Evolutionary conservation across 2,329 filamentous ascomycete genomes (phyloP).

Genomic region (Aspergillus udagawae): DNA sequence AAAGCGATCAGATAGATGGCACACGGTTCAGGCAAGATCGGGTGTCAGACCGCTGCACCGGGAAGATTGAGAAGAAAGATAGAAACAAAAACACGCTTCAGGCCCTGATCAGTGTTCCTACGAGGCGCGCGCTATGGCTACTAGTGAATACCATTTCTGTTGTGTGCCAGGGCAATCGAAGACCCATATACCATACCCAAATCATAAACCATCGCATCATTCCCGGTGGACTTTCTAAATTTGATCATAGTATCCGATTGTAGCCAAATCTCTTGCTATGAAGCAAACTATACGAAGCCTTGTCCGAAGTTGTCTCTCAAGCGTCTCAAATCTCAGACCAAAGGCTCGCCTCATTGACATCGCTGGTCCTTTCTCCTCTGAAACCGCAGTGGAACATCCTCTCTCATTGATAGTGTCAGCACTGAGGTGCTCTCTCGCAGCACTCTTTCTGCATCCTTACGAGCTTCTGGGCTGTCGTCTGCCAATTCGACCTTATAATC

Average conservation of each 20-base stretch:
- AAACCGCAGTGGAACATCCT: conserved; percentile 15
- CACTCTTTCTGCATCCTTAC: conserved; percentile 4
- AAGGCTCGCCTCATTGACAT: no score
- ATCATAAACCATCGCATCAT: no score
- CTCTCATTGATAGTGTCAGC: conserved; percentile 14
- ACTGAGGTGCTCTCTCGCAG: conserved; percentile 10
- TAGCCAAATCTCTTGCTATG: not conserved
- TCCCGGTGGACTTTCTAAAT: no score
- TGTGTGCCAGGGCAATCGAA: no score
- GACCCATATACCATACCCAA: no score
- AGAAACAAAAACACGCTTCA: not conserved
- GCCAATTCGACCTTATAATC: conserved; percentile 14
- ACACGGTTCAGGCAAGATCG: not conserved
- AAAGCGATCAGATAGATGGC: not conserved
- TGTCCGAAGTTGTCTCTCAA: not conserved
- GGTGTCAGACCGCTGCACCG: not conserved
- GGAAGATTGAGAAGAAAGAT: not conserved
- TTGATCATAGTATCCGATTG: no score
- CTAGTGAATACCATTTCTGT: not conserved
- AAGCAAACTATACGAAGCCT: not conserved
- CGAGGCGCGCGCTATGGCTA: not conserved
- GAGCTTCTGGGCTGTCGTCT: not conserved
- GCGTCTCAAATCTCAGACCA: not conserved
- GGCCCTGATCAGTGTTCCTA: not conserved
- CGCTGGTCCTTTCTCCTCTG: not conserved